Conservation (phyloP, 2,329 filamentous ascomycete genomes). For the Colletotrichum brevisporum region DNA sequence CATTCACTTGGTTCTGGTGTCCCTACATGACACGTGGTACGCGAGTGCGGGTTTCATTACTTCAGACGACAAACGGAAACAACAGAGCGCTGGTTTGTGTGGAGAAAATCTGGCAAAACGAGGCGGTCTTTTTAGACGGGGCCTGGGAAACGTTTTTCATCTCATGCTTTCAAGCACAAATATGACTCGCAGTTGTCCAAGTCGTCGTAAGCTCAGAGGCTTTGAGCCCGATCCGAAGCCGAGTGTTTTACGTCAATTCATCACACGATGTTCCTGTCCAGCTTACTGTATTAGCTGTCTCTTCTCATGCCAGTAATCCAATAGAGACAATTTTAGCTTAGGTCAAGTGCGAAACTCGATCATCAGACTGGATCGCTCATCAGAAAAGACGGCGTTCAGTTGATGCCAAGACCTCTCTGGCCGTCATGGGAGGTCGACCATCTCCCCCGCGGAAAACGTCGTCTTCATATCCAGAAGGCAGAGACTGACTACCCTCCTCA, state of each 20-base stretch:
- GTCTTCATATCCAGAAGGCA: too few species aligned
- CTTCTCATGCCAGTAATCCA: too few species aligned
- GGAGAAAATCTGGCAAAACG: constrained; percentile 1
- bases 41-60: not conserved
- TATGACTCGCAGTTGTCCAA: constrained; percentile 9
- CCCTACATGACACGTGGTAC: not conserved
- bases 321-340: too few species aligned
- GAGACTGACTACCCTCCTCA: too few species aligned
- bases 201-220: constrained; percentile 4
- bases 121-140: constrained; percentile 4
- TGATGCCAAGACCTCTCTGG: too few species aligned
- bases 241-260: not conserved
- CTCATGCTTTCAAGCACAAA: not conserved
- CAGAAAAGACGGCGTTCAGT: too few species aligned
- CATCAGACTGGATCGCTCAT: too few species aligned
- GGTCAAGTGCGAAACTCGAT: too few species aligned
- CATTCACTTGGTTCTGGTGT: not conserved
- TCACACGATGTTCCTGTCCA: not conserved
- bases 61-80: constrained; percentile 10
- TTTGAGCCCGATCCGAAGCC: not conserved
- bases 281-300: too few species aligned
- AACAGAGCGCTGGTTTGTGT: not conserved
- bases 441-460: too few species aligned
- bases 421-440: too few species aligned
- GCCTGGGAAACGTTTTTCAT: not conserved